These are phyloP conservation scores for Phytophthora constricta DNA, from an alignment of 352 stramenopile species.

Conservation along the genomic window DNA sequence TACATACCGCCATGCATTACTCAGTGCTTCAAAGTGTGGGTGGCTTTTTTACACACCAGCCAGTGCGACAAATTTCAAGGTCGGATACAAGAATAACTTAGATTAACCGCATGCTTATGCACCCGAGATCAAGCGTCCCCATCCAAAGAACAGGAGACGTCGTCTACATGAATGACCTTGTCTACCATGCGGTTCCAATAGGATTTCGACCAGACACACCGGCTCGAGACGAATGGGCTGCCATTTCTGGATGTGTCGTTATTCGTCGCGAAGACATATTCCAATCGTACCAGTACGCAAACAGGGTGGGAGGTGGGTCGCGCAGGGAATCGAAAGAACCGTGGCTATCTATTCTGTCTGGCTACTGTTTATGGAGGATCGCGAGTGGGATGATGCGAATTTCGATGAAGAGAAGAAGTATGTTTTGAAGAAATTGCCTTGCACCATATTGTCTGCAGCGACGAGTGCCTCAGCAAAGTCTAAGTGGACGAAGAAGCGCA, in stretches of 20 bases:
- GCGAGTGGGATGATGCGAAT: neutral
- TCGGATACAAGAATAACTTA: neutral
- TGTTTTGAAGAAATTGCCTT: neutral
- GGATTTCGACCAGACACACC: neutral
- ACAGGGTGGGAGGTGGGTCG: neutral
- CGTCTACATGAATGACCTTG: neutral
- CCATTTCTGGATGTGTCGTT: neutral
- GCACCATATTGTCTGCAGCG: neutral
- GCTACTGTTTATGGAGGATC: neutral
- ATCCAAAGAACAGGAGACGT: neutral
- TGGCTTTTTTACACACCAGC: neutral
- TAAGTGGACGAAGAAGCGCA: neutral
- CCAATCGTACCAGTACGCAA: neutral
- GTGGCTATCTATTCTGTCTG: neutral
- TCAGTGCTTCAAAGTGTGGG: constrained; percentile 1
- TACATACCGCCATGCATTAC: neutral
- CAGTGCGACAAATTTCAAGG: neutral
- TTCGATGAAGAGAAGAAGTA: neutral
- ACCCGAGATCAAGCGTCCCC: neutral
- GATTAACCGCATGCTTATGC: neutral
- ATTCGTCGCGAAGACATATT: neutral
- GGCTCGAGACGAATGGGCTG: neutral
- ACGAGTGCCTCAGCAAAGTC: neutral
- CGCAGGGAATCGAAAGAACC: neutral
- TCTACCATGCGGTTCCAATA: neutral